Base-by-base conservation (phyloP, 2,329 filamentous ascomycete species). In the Seiridium cupressi region DNA sequence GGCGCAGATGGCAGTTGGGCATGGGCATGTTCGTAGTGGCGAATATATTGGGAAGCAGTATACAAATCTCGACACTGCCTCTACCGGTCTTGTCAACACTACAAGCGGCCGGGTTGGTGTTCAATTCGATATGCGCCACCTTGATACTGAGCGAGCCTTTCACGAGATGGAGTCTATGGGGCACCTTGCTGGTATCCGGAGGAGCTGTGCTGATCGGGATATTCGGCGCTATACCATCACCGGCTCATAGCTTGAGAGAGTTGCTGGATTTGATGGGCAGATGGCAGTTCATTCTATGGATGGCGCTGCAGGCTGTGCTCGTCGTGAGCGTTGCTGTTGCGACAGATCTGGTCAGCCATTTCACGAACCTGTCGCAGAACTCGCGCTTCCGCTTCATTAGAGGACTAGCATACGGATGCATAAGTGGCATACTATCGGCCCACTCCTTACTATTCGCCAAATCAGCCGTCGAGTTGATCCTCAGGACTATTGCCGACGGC, bases 11-110 rank as follows among this genome's bases (percentile, higher is more conserved):
- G 95, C 95, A 97, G 84, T 81, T 96, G 63, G 95, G 95, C 60
- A 98, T 99, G 93, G 87, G 88, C 72, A 95, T 99, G 88, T 99
- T 99, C 77, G 88, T 99, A 66, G 82, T 96, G 66, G 92, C 95
- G 63, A 99, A 99, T 74, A 84, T 99, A 59, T 83, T 98, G 59
- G 95, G 95, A 61, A 97, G 93, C 77, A 94, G 92, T 44, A 95
- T 99, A 61, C 95, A 99, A 77, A 98, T 99, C 73, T 97, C 95
- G 36, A 97, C 94, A 1, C 82, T 99, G 49, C 95, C 95, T 13
- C 82, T 99, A 31, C 95, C 95, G 26, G 93, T 99, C 5, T 85
- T 99, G 40, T 98, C 94, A 60, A 97, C 95, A 1, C 81, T 99
- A 44, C 95, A 99, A 78, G 94, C 94, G 18, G 96, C 94, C 3